Base-by-base conservation (phyloP, 805 yeast genomes). In the Ogataea nakhonphanomensis region DNA sequence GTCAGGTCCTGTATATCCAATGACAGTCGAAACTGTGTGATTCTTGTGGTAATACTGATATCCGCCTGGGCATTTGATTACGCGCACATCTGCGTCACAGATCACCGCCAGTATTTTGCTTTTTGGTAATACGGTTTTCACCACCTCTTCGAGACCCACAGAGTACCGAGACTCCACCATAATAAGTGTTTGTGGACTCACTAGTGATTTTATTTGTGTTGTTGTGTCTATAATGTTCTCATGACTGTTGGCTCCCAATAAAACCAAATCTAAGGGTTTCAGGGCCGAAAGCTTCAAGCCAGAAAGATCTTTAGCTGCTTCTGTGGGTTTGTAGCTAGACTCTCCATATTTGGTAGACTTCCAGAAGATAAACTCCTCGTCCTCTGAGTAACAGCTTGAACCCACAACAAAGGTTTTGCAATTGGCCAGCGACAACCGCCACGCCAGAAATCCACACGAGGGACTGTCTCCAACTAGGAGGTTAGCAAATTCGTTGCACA, bases 381-480 rank as follows among this genome's bases (percentile, higher is more conserved):
- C 36, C 17, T 32, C 38, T 9, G 40, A 35, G 13, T 39, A 28
- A 33, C 52, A 48, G 31, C 44, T 42, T 7, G 52, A 43, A 4
- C 46, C 53, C 8, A 47, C 55, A 17, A 50, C 46, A 0, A 48
- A 39, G 7, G 55, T 50, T 2, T 33, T 15, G 25, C 52, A 53
- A 1, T 44, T 30, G 1, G 31, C 45, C 13, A 41, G 37, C 0
- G 62, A 51, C 23, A 61, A 36, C 29, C 61, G 51, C 64, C 64
- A 61, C 5, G 58, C 39, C 7, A 61, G 35, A 41, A 55, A 59
- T 20, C 52, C 37, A 27, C 64, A 53, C 11, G 57, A 46, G 2
- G 64, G 55, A 5, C 61, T 32, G 35, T 60, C 62, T 3, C 65
- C 65, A 41, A 57, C 64, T 61, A 17, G 28, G 30, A 28, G 14